Conservation (phyloP, 2,329 filamentous ascomycete genomes). For the Paracorniculantispora psalliotae region DNA sequence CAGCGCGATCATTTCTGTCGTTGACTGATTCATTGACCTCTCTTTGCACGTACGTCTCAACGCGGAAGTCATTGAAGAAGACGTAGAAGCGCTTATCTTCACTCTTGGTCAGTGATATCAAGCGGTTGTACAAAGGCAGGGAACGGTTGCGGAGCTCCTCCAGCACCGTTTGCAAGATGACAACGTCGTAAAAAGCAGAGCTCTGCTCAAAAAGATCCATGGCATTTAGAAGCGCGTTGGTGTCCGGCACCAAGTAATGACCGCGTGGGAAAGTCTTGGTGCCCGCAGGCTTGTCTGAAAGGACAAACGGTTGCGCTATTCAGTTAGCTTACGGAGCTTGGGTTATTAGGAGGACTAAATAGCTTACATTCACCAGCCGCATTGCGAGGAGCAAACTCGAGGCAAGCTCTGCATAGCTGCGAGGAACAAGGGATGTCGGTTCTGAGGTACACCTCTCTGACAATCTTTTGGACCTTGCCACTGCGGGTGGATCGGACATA, state of each 20-base stretch:
- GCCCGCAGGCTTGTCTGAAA: slow-evolving; percentile 82
- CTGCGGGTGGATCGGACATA: slow-evolving; percentile 92
- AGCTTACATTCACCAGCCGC: slow-evolving; percentile 68
- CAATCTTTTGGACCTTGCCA: slow-evolving; percentile 98
- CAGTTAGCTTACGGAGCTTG: slow-evolving; percentile 13
- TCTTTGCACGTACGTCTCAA: slow-evolving; percentile 81
- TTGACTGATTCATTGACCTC: slow-evolving; percentile 82
- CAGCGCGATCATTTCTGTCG: slow-evolving; percentile 90
- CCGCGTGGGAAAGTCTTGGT: slow-evolving; percentile 79
- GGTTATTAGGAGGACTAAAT: background rate
- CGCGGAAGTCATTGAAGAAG: slow-evolving; percentile 96
- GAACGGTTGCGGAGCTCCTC: slow-evolving; percentile 95
- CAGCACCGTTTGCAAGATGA: slow-evolving; percentile 91
- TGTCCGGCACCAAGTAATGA: slow-evolving; percentile 93
- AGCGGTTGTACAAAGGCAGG: slow-evolving; percentile 87
- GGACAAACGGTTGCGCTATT: slow-evolving; percentile 72
- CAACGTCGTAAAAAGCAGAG: slow-evolving; percentile 90
- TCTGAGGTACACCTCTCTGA: slow-evolving; percentile 90
- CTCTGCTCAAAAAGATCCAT: slow-evolving; percentile 97
- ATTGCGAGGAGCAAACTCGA: slow-evolving; percentile 69
- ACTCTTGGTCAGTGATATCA: slow-evolving; percentile 86
- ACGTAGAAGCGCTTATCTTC: slow-evolving; percentile 97
- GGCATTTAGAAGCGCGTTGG: slow-evolving; percentile 88
- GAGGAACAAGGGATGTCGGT: slow-evolving; percentile 98
- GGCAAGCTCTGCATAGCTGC: slow-evolving; percentile 73